phyloP scores from a whole-genome alignment of 306 rosid genomes.

The Prunus fruticosa region DNA sequence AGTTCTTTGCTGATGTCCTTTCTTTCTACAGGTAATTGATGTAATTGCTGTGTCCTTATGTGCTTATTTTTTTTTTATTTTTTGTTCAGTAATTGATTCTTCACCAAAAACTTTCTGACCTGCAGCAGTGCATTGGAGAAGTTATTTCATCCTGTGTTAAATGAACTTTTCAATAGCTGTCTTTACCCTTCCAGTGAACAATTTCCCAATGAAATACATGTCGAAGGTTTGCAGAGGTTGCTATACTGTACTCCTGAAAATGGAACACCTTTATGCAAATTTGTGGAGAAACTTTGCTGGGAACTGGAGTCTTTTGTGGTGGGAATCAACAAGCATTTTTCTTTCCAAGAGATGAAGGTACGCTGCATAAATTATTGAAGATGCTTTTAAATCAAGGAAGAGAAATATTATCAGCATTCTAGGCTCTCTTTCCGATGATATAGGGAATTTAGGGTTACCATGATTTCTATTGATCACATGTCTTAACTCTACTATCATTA shows the following conservation, averaged over 20 bases:
- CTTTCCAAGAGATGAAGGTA: conserved; percentile 79
- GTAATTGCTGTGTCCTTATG: conserved; percentile 4
- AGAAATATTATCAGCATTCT: background rate
- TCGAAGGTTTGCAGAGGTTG: conserved; percentile 63
- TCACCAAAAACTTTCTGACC: conserved; percentile 26
- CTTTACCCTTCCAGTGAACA: conserved; percentile 39
- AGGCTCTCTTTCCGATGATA: background rate
- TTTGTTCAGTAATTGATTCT: conserved; percentile 21
- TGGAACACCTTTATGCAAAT: conserved; percentile 39
- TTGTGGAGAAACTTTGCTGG: conserved; percentile 58
- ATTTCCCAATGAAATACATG: conserved; percentile 39
- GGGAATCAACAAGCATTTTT: conserved; percentile 60
- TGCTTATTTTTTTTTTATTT: background rate
- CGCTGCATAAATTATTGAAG: background rate
- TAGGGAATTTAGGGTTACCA: background rate
- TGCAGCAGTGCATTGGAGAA: conserved; percentile 73
- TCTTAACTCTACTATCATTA: conserved; percentile 1
- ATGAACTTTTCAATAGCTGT: conserved; percentile 35
- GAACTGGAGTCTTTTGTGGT: conserved; percentile 56
- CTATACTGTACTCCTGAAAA: conserved; percentile 42
- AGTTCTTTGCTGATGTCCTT: conserved; percentile 71
- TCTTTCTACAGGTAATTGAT: conserved; percentile 60
- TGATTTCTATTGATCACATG: too few species aligned
- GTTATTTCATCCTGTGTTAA: conserved; percentile 55
- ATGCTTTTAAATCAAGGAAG: conserved; percentile 4